Evolutionary conservation across 352 stramenopile species (phyloP).

Genomic region (Peronosclerospora sorghi): DNA sequence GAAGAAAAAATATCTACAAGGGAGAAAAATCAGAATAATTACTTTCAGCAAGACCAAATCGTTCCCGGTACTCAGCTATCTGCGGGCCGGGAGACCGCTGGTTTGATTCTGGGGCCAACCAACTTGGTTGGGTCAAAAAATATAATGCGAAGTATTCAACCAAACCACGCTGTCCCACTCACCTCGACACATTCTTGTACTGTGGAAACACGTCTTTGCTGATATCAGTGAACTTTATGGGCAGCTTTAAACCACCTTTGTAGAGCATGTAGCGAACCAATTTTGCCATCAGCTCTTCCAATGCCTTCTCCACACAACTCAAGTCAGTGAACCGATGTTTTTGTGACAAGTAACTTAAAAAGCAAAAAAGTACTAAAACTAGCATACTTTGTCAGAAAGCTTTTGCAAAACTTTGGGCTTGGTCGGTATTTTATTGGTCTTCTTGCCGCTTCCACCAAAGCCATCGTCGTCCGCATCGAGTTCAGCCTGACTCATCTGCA

Average conservation of each 20-base stretch:
- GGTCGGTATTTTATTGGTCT: conserved; percentile 21
- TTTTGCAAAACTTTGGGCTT: conserved; percentile 36
- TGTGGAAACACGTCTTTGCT: conserved; percentile 75
- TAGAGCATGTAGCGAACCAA: conserved; percentile 80
- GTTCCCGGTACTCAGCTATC: too few species aligned
- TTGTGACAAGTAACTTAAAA: too few species aligned
- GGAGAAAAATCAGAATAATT: not conserved
- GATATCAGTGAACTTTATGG: conserved; percentile 72
- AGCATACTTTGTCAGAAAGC: conserved; percentile 37
- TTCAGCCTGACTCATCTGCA: conserved; percentile 37
- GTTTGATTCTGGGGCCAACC: too few species aligned
- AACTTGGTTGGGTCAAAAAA: too few species aligned
- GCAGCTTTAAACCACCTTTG: conserved; percentile 67
- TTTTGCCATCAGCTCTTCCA: conserved; percentile 64
- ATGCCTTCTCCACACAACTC: conserved; percentile 18
- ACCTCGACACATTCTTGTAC: conserved; percentile 72
- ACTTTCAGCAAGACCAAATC: too few species aligned
- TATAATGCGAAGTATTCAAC: not conserved
- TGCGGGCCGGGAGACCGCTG: too few species aligned
- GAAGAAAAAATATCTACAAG: conserved; percentile 64
- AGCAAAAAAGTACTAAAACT: not conserved
- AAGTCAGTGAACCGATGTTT: not conserved
- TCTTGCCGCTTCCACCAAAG: conserved; percentile 21
- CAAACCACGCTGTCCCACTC: not conserved
- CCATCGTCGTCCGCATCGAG: conserved; percentile 17